Conservation (phyloP, 2,329 filamentous ascomycete species). For the Pezicula neosporulosa region DNA sequence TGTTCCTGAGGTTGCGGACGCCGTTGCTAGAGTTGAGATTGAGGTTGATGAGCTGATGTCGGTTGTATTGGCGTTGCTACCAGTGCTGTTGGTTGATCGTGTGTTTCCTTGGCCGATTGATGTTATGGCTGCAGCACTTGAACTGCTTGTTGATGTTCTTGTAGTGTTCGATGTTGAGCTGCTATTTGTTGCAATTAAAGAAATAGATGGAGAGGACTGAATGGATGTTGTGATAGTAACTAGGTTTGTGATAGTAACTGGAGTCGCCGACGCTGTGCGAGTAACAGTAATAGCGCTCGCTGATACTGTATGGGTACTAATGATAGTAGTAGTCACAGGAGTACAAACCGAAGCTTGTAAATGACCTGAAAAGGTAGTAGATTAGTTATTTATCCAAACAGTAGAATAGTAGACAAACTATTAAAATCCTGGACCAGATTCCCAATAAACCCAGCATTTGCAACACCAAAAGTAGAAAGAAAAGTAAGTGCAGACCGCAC, state of each 20-base stretch:
- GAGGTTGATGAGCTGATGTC: background rate
- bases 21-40: background rate
- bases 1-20: background rate
- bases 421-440: background rate
- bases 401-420: background rate
- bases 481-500: background rate
- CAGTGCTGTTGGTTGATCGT: background rate
- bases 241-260: background rate
- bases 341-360: background rate
- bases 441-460: background rate
- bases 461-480: background rate
- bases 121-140: background rate
- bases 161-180: background rate
- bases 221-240: too few relatives aligned
- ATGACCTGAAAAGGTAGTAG: background rate
- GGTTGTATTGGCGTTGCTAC: background rate
- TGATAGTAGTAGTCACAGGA: background rate
- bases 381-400: background rate
- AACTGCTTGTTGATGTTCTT: background rate
- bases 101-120: background rate
- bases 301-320: background rate
- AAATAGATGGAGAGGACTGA: too few relatives aligned
- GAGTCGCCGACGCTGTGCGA: constrained; percentile 1
- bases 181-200: background rate
- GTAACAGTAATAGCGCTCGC: background rate